phyloP scores from a whole-genome alignment of 768 basidiomycete species.

The Tricholoma terreum region DNA sequence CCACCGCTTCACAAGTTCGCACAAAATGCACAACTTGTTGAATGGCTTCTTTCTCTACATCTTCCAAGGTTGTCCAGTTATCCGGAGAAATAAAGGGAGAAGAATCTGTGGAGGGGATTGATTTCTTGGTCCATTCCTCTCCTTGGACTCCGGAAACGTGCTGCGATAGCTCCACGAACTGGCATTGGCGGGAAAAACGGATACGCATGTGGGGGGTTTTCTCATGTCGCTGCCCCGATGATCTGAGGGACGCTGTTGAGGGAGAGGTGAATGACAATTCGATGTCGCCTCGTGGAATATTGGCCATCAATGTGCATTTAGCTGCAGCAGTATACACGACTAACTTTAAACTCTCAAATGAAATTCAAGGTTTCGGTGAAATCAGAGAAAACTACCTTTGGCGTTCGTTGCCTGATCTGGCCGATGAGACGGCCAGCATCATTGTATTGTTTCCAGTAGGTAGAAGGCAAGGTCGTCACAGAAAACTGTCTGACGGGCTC shows the following conservation, averaged over 20 bases:
- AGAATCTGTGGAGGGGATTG: conserved; percentile 17
- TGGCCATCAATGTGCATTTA: conserved; percentile 52
- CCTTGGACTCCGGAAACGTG: conserved; percentile 26
- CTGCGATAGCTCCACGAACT: conserved; percentile 35
- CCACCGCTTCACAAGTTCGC: conserved; percentile 22
- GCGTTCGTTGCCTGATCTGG: conserved; percentile 50
- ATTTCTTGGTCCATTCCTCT: conserved; percentile 40
- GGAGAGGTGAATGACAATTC: conserved; percentile 35
- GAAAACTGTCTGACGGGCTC: conserved; percentile 37
- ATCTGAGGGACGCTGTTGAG: conserved; percentile 1
- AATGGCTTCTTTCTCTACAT: conserved; percentile 25
- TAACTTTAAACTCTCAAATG: conserved; percentile 30
- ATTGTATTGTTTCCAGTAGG: conserved; percentile 44
- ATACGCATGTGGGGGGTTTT: conserved; percentile 32
- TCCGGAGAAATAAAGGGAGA: conserved; percentile 19
- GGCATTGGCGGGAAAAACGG: conserved; percentile 32
- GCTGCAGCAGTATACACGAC: conserved; percentile 35
- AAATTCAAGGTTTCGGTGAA: not conserved
- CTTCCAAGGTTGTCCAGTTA: conserved; percentile 24
- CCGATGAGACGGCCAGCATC: conserved; percentile 43
- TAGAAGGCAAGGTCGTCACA: conserved; percentile 35
- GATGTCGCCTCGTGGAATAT: conserved; percentile 45
- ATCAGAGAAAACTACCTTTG: conserved; percentile 36
- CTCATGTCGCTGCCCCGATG: not conserved
- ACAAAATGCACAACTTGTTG: conserved; percentile 23